Percentiles rank a stretch among this genome's conserved stretches.
These are phyloP conservation scores for Aethionema arabicum DNA, from an alignment of 345 rosid species.

Conservation along the genomic window DNA sequence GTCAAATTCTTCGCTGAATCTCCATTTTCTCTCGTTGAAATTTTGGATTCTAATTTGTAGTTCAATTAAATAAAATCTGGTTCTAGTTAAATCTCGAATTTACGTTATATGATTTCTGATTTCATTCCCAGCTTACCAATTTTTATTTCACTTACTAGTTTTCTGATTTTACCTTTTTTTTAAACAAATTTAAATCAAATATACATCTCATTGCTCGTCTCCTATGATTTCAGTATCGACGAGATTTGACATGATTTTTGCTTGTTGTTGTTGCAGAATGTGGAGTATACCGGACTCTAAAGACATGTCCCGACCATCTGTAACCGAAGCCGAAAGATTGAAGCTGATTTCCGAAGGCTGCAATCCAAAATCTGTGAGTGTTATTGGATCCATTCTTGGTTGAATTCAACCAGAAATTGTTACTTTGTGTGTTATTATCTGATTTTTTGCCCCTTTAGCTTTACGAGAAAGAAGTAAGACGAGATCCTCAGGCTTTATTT, in stretches of 20 bases:
- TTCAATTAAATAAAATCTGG: not conserved
- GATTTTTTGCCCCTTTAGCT: conserved; percentile 45
- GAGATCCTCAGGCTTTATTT: conserved; percentile 51
- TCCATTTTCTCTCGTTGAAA: not conserved
- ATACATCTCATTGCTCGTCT: too few relatives aligned
- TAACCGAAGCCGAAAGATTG: conserved; percentile 70
- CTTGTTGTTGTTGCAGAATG: conserved; percentile 49
- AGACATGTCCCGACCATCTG: conserved; percentile 55
- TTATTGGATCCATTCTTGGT: not conserved
- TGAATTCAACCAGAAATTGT: not conserved
- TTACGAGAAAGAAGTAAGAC: conserved; percentile 71
- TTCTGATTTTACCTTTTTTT: not conserved
- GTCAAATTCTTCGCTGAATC: not conserved
- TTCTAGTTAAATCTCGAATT: not conserved
- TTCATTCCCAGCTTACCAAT: not conserved
- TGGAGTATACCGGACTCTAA: conserved; percentile 67
- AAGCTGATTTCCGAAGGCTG: conserved; percentile 83
- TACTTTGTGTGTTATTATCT: conserved; percentile 32
- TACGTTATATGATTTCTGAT: not conserved
- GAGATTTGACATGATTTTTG: not conserved
- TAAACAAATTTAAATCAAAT: not conserved
- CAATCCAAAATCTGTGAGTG: conserved; percentile 61
- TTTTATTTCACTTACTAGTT: not conserved
- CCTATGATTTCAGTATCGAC: too few relatives aligned
- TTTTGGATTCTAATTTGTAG: not conserved